Evolutionary conservation across 106 monocot genomes (phyloP).

Genomic region (Agapanthus africanus): DNA sequence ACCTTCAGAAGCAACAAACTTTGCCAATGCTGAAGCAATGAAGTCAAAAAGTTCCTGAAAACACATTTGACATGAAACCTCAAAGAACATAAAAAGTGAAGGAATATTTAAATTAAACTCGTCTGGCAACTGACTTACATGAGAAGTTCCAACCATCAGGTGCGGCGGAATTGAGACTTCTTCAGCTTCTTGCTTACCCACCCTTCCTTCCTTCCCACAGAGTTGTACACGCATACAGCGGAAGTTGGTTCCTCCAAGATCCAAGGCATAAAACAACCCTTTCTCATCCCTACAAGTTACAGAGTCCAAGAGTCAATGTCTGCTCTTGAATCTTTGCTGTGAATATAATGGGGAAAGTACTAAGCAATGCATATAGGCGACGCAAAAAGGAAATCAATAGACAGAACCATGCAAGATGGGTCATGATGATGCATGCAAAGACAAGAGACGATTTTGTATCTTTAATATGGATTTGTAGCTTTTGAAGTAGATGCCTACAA

Average conservation of each 20-base stretch:
- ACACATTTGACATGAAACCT: background rate
- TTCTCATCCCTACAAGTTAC: conserved; percentile 18
- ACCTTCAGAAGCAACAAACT: conserved; percentile 58
- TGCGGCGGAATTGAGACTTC: conserved; percentile 29
- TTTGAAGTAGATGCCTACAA: no score
- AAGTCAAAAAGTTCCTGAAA: conserved; percentile 68
- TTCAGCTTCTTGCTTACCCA: conserved; percentile 19
- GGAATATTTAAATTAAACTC: background rate
- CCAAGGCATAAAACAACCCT: conserved; percentile 37
- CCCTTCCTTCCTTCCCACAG: conserved; percentile 22
- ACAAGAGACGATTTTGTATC: no score
- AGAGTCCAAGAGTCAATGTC: background rate
- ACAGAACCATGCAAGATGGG: background rate
- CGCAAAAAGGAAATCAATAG: background rate
- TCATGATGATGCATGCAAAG: no score
- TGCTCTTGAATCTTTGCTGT: background rate
- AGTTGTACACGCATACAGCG: conserved; percentile 24
- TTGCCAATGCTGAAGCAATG: conserved; percentile 45
- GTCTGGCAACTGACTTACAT: conserved; percentile 14
- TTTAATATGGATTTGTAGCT: no score
- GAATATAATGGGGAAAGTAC: background rate
- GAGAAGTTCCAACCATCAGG: conserved; percentile 17
- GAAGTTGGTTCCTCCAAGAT: conserved; percentile 28
- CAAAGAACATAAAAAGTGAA: background rate
- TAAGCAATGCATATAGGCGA: background rate